Percentiles rank a stretch among this genome's conserved stretches.
Conservation (phyloP, 129 eudicot genomes). For the Lonicera japonica region DNA sequence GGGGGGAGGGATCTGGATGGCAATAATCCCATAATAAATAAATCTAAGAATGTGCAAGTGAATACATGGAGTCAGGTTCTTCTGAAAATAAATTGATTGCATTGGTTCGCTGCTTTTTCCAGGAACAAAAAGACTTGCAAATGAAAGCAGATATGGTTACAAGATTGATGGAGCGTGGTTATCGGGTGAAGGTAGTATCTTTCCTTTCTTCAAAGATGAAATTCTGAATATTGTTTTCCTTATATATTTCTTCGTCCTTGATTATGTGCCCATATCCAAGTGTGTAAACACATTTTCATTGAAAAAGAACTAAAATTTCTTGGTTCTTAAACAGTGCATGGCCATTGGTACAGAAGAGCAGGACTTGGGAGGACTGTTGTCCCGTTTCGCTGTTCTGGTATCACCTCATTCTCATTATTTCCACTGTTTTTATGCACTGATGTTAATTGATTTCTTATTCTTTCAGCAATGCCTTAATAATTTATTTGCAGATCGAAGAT, state of each 20-base stretch:
- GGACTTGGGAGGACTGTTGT: constrained; percentile 42
- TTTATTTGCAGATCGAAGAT: constrained; percentile 53
- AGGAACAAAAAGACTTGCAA: constrained; percentile 69
- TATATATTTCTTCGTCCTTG: background rate
- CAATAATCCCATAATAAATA: no score
- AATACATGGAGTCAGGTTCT: background rate
- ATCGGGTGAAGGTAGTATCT: constrained; percentile 68
- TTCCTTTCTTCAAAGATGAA: background rate
- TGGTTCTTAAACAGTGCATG: constrained; percentile 42
- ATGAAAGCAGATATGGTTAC: constrained; percentile 63
- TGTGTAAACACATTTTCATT: no score
- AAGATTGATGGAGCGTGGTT: constrained; percentile 70
- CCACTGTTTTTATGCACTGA: background rate
- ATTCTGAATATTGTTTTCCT: background rate
- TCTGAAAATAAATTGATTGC: background rate
- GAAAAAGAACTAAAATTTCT: constrained; percentile 2
- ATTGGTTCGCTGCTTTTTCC: constrained; percentile 5
- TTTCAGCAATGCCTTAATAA: background rate
- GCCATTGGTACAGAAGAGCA: constrained; percentile 30
- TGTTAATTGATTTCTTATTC: background rate
- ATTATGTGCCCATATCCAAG: background rate
- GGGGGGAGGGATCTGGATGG: no score
- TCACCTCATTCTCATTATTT: constrained; percentile 1
- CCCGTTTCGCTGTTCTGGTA: constrained; percentile 64
- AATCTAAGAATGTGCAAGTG: background rate